Evolutionary conservation across 306 rosid genomes (phyloP), one percentile per base, ranked within the genome.

Genomic region (Dicorynia guianensis): DNA sequence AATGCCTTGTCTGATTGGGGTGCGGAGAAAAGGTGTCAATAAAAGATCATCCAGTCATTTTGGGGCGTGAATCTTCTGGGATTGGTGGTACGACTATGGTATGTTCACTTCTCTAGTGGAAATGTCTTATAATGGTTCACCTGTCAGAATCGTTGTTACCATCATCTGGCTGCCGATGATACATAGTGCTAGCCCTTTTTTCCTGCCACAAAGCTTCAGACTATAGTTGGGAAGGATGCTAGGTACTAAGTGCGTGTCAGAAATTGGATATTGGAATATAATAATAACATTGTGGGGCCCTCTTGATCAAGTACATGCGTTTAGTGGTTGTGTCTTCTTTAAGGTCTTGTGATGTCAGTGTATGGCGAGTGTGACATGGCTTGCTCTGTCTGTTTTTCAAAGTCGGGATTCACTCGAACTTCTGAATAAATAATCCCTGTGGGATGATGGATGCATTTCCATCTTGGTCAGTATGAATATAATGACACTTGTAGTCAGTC

Each of bases 1-100:
- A 82, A 81, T 71, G 88, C 92, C 81, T 88, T 87, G 86, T 93
- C 87, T 80, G 89, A 89, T 90, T 90, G 88, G 80, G 87, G 68
- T 83, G n/a, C n/a, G 90, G 89, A 86, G 90, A 88, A 90, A 85
- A 88, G 80, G 80, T 80, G 85, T 84, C 77, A 62, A 67, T 61
- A 74, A 77, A 82, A 74, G 82, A 74, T 63, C 69, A 76, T 83
- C 72, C 56, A 80, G 86, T 86, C 85, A 69, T 79, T 71, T 77
- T 80, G 88, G 80, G 84, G 75, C 80, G 75, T 74, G 65, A 73
- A 55, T 87, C 89, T 88, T 80, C 65, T 17, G 86, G 84, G 76
- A 59, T 77, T 87, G 89, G 84, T 80, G 93, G 85, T 83, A 79
- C 75, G 89, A 80, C 82, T 74, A 62, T 72, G 89, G 89, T 85